Percentiles rank a stretch among this genome's conserved stretches.
Conservation (phyloP, 306 rosid species). For the Prunus campanulata region DNA sequence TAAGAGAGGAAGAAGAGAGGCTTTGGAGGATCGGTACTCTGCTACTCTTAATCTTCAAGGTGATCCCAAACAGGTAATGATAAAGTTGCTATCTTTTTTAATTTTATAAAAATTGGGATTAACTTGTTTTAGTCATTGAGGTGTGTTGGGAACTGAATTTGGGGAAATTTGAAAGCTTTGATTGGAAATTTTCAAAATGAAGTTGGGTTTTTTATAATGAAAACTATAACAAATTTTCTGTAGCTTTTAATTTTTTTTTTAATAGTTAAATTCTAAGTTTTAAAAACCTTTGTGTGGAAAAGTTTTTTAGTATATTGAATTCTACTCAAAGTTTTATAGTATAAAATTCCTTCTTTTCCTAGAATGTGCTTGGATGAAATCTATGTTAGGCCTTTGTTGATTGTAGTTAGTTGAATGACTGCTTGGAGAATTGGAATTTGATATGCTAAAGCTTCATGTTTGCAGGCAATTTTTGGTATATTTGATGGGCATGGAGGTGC, state of each 20-base stretch:
- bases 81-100: background rate
- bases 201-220: background rate
- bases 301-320: no score
- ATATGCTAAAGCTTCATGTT: constrained; percentile 13
- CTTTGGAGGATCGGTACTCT: constrained; percentile 88
- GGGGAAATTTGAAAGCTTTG: constrained; percentile 12
- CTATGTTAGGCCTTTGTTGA: background rate
- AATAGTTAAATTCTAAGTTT: background rate
- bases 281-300: background rate
- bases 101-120: background rate
- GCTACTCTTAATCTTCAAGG: constrained; percentile 66
- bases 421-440: constrained; percentile 18
- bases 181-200: background rate
- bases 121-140: background rate
- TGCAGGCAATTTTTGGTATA: constrained; percentile 86
- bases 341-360: no score
- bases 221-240: background rate
- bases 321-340: no score
- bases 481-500: constrained; percentile 97
- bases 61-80: constrained; percentile 66
- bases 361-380: background rate
- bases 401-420: background rate
- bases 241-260: background rate
- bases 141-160: constrained; percentile 12
- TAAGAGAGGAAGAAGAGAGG: constrained; percentile 86